Evolutionary conservation across 345 rosid genomes (phyloP).

Genomic region (Dimocarpus longan): DNA sequence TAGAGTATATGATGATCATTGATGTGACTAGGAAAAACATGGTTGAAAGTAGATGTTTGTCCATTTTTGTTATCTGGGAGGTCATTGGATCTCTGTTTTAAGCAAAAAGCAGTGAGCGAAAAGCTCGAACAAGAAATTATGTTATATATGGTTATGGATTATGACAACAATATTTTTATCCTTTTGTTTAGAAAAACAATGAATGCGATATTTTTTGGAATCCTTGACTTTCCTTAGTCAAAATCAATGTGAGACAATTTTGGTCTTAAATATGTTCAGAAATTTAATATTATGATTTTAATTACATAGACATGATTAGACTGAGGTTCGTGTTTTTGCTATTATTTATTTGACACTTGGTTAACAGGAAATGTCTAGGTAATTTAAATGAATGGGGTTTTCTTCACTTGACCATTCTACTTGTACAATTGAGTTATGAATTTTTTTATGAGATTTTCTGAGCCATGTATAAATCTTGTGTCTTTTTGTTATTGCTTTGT

Average conservation of each 20-base stretch:
- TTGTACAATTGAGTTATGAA: not conserved
- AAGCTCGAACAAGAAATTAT: not conserved
- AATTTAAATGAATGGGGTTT: not conserved
- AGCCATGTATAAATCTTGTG: no score
- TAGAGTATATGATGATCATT: not conserved
- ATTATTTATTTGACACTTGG: no score
- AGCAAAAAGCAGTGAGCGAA: not conserved
- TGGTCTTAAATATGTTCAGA: not conserved
- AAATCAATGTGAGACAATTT: not conserved
- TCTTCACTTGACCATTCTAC: not conserved
- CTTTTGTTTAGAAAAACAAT: no score
- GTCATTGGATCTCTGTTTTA: not conserved
- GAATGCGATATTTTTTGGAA: not conserved
- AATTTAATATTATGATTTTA: no score
- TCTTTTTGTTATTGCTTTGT: no score
- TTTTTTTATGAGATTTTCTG: no score
- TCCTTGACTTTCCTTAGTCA: not conserved
- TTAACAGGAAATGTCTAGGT: no score
- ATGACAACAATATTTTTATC: not conserved
- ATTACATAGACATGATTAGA: no score
- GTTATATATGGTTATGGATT: not conserved
- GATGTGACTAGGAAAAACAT: slow-evolving; percentile 10
- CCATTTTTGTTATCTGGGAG: slow-evolving; percentile 6
- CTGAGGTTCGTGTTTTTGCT: no score
- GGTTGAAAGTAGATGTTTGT: not conserved